Percentiles rank a stretch among this genome's conserved stretches.
These are phyloP conservation scores for Craterostigma plantagineum DNA, from an alignment of 257 asterid genomes.

Conservation along the genomic window DNA sequence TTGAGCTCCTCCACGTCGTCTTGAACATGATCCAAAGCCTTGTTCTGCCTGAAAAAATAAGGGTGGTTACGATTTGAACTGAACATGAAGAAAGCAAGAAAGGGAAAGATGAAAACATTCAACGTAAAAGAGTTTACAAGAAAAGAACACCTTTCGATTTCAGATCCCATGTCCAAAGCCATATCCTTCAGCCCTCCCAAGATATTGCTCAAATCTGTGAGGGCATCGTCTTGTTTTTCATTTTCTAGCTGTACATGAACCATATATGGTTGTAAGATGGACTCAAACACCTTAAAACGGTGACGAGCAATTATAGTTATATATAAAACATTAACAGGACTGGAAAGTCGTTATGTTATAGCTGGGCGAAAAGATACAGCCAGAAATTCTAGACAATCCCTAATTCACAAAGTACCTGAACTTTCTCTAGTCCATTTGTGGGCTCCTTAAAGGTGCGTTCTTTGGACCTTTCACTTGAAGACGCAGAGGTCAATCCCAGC, in stretches of 20 bases:
- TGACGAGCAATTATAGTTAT: too few species aligned
- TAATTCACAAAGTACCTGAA: slow-evolving; percentile 38
- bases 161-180: slow-evolving; percentile 78
- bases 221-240: slow-evolving; percentile 52
- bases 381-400: not conserved
- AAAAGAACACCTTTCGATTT: slow-evolving; percentile 42
- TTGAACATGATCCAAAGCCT: slow-evolving; percentile 31
- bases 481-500: slow-evolving; percentile 56
- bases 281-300: too few species aligned
- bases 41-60: slow-evolving; percentile 31
- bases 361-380: slow-evolving; percentile 1
- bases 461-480: slow-evolving; percentile 32
- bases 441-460: slow-evolving; percentile 41
- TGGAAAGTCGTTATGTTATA: too few species aligned
- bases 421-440: slow-evolving; percentile 60
- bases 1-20: slow-evolving; percentile 57
- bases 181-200: slow-evolving; percentile 62
- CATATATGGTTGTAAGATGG: not conserved
- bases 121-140: not conserved
- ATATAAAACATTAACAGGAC: too few species aligned
- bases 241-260: slow-evolving; percentile 37
- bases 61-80: not conserved
- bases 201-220: slow-evolving; percentile 42
- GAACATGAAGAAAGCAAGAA: not conserved
- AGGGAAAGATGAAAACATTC: not conserved